phyloP scores from a whole-genome alignment of 805 yeast species.

The Hermanozyma aechmeae region DNA sequence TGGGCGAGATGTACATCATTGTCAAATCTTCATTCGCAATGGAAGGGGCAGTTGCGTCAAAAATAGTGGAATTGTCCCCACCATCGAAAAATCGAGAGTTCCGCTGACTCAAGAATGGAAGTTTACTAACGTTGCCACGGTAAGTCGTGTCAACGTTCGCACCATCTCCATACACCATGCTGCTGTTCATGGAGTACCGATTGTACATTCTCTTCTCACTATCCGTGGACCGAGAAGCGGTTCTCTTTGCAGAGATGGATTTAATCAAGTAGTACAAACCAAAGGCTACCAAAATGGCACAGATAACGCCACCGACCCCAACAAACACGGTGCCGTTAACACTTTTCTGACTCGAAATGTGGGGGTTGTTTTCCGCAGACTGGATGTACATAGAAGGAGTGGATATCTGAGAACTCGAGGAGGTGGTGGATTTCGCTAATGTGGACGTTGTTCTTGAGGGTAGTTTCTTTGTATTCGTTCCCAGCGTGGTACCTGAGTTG shows the following conservation, averaged over 20 bases:
- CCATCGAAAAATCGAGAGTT: too few relatives aligned
- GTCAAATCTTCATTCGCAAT: slow-evolving; percentile 33
- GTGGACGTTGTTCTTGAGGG: too few relatives aligned
- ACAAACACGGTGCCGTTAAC: slow-evolving; percentile 81
- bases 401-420: too few relatives aligned
- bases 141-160: slow-evolving; percentile 1
- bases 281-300: slow-evolving; percentile 45
- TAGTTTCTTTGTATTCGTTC: too few relatives aligned
- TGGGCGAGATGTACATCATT: slow-evolving; percentile 67
- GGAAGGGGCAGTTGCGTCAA: slow-evolving; percentile 18
- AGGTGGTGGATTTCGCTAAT: too few relatives aligned
- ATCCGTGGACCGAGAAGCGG: slow-evolving; percentile 38
- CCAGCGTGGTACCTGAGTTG: too few relatives aligned
- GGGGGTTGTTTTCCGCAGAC: slow-evolving; percentile 64
- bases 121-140: slow-evolving; percentile 27
- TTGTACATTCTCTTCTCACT: slow-evolving; percentile 23
- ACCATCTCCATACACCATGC: slow-evolving; percentile 17
- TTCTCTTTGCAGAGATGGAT: slow-evolving; percentile 39
- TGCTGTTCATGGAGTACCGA: slow-evolving; percentile 21
- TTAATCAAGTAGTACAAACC: slow-evolving; percentile 43
- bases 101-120: too few relatives aligned
- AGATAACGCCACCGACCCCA: slow-evolving; percentile 64
- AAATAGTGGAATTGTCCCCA: slow-evolving; percentile 27
- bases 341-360: slow-evolving; percentile 37
- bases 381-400: too few relatives aligned